Evolutionary conservation across 495 filamentous ascomycete species (phyloP).

Genomic region (Penicillium turbatum): DNA sequence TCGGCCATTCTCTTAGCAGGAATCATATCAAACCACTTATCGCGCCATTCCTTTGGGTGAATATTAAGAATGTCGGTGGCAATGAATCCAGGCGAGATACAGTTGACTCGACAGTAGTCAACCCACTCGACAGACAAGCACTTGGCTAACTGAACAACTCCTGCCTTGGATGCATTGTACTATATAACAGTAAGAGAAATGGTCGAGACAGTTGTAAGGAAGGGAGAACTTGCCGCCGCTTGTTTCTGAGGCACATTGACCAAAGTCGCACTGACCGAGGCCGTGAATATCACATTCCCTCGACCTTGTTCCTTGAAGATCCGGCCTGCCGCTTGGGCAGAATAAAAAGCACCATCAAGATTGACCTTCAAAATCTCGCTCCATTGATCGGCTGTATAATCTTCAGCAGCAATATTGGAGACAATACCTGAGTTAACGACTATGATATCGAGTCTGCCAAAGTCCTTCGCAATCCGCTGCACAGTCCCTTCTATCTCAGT

Average conservation of each 20-base stretch:
- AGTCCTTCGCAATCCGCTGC: slow-evolving; percentile 55
- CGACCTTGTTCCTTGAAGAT: slow-evolving; percentile 39
- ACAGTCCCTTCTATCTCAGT: slow-evolving; percentile 52
- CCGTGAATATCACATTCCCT: slow-evolving; percentile 43
- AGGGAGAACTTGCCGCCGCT: slow-evolving; percentile 23
- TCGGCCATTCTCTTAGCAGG: slow-evolving; percentile 31
- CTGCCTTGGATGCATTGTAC: slow-evolving; percentile 42
- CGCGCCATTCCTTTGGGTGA: slow-evolving; percentile 20
- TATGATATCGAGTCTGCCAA: slow-evolving; percentile 69
- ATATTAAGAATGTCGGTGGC: slow-evolving; percentile 34
- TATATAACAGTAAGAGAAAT: slow-evolving; percentile 2
- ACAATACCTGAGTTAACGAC: slow-evolving; percentile 71
- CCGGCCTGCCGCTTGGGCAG: slow-evolving; percentile 39
- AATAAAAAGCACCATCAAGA: slow-evolving; percentile 45
- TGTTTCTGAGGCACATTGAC: slow-evolving; percentile 47
- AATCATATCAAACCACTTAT: slow-evolving; percentile 26
- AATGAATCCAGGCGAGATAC: slow-evolving; percentile 44
- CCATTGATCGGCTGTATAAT: slow-evolving; percentile 33
- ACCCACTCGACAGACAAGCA: slow-evolving; percentile 39
- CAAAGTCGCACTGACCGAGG: slow-evolving; percentile 38
- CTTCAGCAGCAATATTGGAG: slow-evolving; percentile 36
- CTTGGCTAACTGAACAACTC: slow-evolving; percentile 34
- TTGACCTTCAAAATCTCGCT: slow-evolving; percentile 45
- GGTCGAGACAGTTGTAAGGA: neutral
- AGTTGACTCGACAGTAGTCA: slow-evolving; percentile 41